Conservation (phyloP, 495 filamentous ascomycete species). For the Diplogelasinospora grovesii region DNA sequence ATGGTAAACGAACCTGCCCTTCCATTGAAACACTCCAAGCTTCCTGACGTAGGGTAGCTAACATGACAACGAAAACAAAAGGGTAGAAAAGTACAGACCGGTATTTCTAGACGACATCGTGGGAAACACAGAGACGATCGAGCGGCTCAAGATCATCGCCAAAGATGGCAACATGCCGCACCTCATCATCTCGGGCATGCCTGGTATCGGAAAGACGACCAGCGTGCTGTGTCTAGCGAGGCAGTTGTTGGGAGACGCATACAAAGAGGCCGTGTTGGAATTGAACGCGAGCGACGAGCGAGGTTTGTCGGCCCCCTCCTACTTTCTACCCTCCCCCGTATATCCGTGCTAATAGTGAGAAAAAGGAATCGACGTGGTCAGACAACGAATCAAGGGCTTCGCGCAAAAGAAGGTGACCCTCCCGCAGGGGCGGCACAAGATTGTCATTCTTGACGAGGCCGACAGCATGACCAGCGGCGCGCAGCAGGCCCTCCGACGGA, state of each 20-base stretch:
- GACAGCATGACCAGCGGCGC: slow-evolving; percentile 97
- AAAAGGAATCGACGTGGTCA: slow-evolving; percentile 88
- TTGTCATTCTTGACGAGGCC: slow-evolving; percentile 96
- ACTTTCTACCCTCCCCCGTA: slow-evolving; percentile 1
- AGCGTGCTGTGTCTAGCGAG: slow-evolving; percentile 90
- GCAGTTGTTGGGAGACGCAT: slow-evolving; percentile 84
- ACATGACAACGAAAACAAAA: too few relatives aligned
- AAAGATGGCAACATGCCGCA: slow-evolving; percentile 99
- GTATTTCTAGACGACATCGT: slow-evolving; percentile 93
- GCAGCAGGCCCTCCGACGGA: slow-evolving; percentile 89
- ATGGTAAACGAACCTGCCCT: slow-evolving; percentile 55
- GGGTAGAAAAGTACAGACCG: slow-evolving; percentile 98
- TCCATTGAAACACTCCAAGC: too few relatives aligned
- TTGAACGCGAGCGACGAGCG: slow-evolving; percentile 94
- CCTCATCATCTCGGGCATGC: slow-evolving; percentile 98
- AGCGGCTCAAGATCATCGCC: slow-evolving; percentile 96
- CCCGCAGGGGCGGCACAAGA: slow-evolving; percentile 82
- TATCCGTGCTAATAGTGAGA: not conserved
- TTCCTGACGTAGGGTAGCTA: too few relatives aligned
- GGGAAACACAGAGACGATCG: slow-evolving; percentile 94
- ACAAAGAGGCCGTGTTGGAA: slow-evolving; percentile 96
- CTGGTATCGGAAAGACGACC: slow-evolving; percentile 97
- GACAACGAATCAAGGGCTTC: slow-evolving; percentile 98
- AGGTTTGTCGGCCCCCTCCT: slow-evolving; percentile 40
- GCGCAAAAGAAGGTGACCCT: slow-evolving; percentile 99